These are phyloP conservation scores for Puccinia brachypodii DNA, from an alignment of 1,284 basidiomycete genomes.

Conservation along the genomic window DNA sequence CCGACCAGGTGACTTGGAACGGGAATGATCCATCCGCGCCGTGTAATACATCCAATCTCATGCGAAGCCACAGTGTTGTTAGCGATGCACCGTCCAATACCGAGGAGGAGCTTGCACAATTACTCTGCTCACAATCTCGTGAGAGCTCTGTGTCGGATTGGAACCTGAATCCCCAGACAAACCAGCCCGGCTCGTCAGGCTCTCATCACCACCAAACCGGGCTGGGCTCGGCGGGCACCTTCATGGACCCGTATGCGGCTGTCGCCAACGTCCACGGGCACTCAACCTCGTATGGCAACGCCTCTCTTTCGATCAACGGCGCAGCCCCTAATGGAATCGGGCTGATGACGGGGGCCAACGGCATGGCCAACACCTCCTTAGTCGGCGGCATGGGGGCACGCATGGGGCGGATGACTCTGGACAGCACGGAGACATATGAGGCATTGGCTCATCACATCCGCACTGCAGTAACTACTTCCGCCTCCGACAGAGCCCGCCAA, in stretches of 20 bases:
- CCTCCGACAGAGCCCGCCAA: conserved; percentile 80
- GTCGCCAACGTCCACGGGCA: conserved; percentile 47
- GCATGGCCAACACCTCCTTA: conserved; percentile 28
- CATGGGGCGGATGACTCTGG: conserved; percentile 43
- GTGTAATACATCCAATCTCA: background rate
- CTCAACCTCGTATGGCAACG: conserved; percentile 9
- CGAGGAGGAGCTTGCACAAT: conserved; percentile 37
- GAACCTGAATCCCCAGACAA: conserved; percentile 14
- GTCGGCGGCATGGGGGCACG: conserved; percentile 44
- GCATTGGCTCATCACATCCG: conserved; percentile 80
- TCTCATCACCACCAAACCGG: conserved; percentile 38
- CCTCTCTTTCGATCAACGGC: background rate
- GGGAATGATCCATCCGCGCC: background rate
- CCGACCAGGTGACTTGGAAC: conserved; percentile 23
- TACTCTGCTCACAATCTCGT: conserved; percentile 36
- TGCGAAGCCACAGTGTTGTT: conserved; percentile 36
- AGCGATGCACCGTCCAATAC: conserved; percentile 35
- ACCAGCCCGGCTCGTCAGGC: background rate
- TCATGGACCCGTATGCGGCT: conserved; percentile 47
- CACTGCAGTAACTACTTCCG: conserved; percentile 79
- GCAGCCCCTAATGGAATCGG: background rate
- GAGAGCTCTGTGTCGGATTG: conserved; percentile 44
- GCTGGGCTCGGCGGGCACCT: conserved; percentile 34
- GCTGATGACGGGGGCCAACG: conserved; percentile 21
- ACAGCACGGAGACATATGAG: conserved; percentile 70